A percentile compares a stretch with the other conserved stretches of the same genome.
Conservation (phyloP, 495 filamentous ascomycete species). For the Penicillium nucicola region DNA sequence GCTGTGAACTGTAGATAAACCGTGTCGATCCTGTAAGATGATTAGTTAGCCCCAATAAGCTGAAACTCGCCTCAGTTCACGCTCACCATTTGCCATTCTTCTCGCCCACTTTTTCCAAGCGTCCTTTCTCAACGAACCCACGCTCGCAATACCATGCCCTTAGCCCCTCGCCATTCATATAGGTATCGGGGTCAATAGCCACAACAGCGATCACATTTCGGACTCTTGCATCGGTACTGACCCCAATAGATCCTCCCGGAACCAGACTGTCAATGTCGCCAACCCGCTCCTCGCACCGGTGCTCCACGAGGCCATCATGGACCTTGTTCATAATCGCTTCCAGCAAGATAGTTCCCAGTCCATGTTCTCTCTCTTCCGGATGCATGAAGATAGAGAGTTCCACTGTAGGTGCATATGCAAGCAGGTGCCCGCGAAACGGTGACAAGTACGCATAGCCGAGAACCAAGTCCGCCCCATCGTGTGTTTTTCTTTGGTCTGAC, state of each 20-base stretch:
- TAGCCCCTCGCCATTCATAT: slow-evolving; percentile 17
- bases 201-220: slow-evolving; percentile 27
- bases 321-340: neutral
- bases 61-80: neutral
- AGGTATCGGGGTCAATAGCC: slow-evolving; percentile 24
- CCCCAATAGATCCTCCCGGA: neutral
- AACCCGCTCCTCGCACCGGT: slow-evolving; percentile 6
- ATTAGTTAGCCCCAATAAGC: too few species aligned
- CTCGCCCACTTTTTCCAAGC: slow-evolving; percentile 24
- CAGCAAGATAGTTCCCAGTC: neutral
- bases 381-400: slow-evolving; percentile 30
- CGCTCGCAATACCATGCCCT: slow-evolving; percentile 20
- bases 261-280: neutral
- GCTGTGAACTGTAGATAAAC: slow-evolving; percentile 16
- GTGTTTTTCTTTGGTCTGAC: neutral
- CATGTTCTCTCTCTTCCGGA: slow-evolving; percentile 9
- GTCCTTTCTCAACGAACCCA: slow-evolving; percentile 25
- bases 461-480: slow-evolving; percentile 9
- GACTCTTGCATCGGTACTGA: slow-evolving; percentile 6
- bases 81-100: slow-evolving; percentile 19
- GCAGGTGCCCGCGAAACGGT: slow-evolving; percentile 19
- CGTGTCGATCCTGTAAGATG: slow-evolving; percentile 21
- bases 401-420: slow-evolving; percentile 29
- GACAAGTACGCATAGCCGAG: slow-evolving; percentile 29
- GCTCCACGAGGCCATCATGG: neutral